Percentiles rank a stretch among this genome's conserved stretches.
These are phyloP conservation scores for Hura crepitans DNA, from an alignment of 441 rosid species.

Conservation along the genomic window DNA sequence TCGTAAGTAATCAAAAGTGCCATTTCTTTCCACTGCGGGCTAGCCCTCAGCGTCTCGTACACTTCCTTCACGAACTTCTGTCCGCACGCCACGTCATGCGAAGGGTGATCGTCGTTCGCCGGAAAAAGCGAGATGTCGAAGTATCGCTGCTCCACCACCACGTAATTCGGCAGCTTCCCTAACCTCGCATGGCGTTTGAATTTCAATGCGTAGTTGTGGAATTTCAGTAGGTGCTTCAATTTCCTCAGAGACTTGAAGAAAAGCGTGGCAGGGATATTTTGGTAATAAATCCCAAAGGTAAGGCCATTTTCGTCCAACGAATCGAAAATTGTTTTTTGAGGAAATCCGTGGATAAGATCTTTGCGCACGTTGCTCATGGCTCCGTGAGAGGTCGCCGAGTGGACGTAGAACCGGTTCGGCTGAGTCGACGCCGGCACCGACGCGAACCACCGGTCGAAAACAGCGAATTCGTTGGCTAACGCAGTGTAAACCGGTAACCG, in stretches of 20 bases:
- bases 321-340: slow-evolving; percentile 83
- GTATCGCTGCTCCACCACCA: slow-evolving; percentile 80
- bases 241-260: slow-evolving; percentile 68
- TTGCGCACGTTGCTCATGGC: slow-evolving; percentile 73
- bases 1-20: slow-evolving; percentile 85
- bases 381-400: slow-evolving; percentile 95
- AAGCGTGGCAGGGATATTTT: slow-evolving; percentile 83
- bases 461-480: slow-evolving; percentile 75
- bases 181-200: slow-evolving; percentile 62
- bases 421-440: slow-evolving; percentile 94
- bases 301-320: slow-evolving; percentile 74
- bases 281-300: slow-evolving; percentile 84
- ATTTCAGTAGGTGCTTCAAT: slow-evolving; percentile 54
- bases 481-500: slow-evolving; percentile 65
- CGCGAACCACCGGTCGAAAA: slow-evolving; percentile 93
- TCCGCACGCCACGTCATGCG: slow-evolving; percentile 82
- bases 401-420: slow-evolving; percentile 92
- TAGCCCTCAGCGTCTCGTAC: slow-evolving; percentile 69
- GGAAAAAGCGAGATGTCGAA: slow-evolving; percentile 58
- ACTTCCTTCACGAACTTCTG: slow-evolving; percentile 91
- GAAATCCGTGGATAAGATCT: slow-evolving; percentile 81
- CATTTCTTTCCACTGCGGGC: slow-evolving; percentile 96
- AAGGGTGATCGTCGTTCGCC: slow-evolving; percentile 93
- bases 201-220: slow-evolving; percentile 53
- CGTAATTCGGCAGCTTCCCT: slow-evolving; percentile 78